Evolutionary conservation across 108 stramenopile species (phyloP), one percentile per base, ranked within the genome.

Genomic region (Cyclotella cryptica): DNA sequence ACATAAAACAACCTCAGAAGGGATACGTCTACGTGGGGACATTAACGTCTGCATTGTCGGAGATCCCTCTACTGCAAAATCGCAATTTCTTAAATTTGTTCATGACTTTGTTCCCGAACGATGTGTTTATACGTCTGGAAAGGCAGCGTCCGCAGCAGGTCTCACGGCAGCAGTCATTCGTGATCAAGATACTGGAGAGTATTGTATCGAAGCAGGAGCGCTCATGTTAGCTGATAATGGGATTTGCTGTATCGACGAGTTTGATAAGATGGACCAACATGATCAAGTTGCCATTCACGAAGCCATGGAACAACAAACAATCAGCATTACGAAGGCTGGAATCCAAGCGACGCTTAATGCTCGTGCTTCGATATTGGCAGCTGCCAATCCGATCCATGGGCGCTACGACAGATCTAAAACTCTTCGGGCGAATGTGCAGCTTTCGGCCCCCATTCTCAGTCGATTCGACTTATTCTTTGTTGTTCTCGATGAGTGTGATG

Each of bases 391-490:
- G 0, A 92, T 99, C 26, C 95, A 91, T 78, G 99, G 99, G 19
- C 88, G 99, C n/a, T 99, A 99, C 84, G 99, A 99, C 83, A 80
- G 96, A 22, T 89, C 94, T 72, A 98, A 98, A 86, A 98, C 98
- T 18, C 87, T 98, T 45, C 90, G 95, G 73, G 96, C 94, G 0
- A 99, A 99, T 78, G 96, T 99, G 30, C 93, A 93, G 45, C 84
- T 99, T 52, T 91, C 90, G 29, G 96, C 98, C 19, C 97, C 99
- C 22, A 99, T 99, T 83, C 89, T 99, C 78, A 93, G 92, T 75
- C 91, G 99, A 49, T 99, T 99, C 78, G 99, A 99, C 89, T 84
- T 99, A 51, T 99, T 99, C 83, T 99, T 99, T 86, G 96, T 99
- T 15, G 97, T 99, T 15, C 74, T 99, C 35, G 99, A 99, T 80